phyloP scores from a whole-genome alignment of 2,329 filamentous ascomycete genomes.

The Cladorrhinum sp. region DNA sequence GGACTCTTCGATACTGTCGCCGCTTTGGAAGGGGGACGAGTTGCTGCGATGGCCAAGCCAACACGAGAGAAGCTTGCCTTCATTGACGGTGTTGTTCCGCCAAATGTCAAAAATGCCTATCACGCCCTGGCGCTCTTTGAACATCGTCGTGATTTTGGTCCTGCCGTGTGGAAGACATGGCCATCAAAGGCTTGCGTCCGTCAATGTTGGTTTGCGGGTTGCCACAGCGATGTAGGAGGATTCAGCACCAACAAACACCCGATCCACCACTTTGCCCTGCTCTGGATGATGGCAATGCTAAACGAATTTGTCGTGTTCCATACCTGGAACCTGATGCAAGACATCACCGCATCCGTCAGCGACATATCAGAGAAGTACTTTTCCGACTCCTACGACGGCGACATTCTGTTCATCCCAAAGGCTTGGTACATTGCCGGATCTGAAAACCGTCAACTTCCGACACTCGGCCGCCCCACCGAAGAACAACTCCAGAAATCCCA shows the following conservation, averaged over 20 bases:
- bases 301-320: neutral
- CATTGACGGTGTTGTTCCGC: neutral
- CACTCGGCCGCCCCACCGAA: neutral
- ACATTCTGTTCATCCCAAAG: neutral
- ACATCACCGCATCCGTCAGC: neutral
- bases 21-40: neutral
- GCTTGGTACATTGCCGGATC: neutral
- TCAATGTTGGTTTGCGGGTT: slow-evolving; percentile 3
- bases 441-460: neutral
- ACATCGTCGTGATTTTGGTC: neutral
- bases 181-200: neutral
- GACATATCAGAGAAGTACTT: neutral
- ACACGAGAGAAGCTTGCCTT: neutral
- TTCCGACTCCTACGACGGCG: neutral
- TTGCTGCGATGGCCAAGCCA: neutral
- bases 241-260: neutral
- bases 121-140: slow-evolving; percentile 1
- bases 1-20: slow-evolving; percentile 1
- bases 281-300: slow-evolving; percentile 1
- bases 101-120: neutral
- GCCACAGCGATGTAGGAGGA: neutral
- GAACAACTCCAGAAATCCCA: neutral
- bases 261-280: neutral
- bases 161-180: neutral
- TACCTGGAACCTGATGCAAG: neutral